Conservation (phyloP, 345 rosid species). For the Aquilaria yunnanensis region DNA sequence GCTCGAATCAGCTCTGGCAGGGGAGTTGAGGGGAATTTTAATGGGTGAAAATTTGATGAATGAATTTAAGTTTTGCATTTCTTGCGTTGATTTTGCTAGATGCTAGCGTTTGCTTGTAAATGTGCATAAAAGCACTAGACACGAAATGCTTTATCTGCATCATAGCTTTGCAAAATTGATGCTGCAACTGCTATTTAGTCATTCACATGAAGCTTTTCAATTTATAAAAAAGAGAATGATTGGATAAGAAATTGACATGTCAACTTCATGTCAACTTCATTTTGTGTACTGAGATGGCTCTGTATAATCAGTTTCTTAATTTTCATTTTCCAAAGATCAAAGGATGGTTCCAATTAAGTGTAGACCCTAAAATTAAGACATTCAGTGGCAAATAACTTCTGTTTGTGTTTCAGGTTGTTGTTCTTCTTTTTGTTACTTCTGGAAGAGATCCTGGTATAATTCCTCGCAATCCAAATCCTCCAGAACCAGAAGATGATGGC, state of each 20-base stretch:
- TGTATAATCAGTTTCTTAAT: too few relatives aligned
- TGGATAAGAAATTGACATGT: too few relatives aligned
- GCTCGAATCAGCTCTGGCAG: background rate
- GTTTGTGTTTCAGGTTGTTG: constrained; percentile 45
- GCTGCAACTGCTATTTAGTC: too few relatives aligned
- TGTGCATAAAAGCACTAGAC: too few relatives aligned
- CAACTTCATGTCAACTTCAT: too few relatives aligned
- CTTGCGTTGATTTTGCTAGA: background rate
- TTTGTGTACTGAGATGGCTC: too few relatives aligned
- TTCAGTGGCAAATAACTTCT: constrained; percentile 1
- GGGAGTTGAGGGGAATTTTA: background rate
- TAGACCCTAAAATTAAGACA: constrained; percentile 3
- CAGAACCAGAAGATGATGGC: constrained; percentile 62
- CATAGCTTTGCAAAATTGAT: too few relatives aligned
- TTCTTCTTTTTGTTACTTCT: constrained; percentile 78
- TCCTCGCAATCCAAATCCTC: constrained; percentile 79
- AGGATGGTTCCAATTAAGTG: background rate
- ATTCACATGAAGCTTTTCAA: too few relatives aligned
- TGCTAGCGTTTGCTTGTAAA: too few relatives aligned
- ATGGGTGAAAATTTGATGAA: background rate
- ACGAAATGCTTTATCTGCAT: too few relatives aligned
- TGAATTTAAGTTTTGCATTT: background rate
- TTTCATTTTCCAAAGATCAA: background rate
- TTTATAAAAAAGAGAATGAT: too few relatives aligned
- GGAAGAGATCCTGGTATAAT: constrained; percentile 94